phyloP scores from a whole-genome alignment of 164 flowering plant species.

The Annona cherimola region DNA sequence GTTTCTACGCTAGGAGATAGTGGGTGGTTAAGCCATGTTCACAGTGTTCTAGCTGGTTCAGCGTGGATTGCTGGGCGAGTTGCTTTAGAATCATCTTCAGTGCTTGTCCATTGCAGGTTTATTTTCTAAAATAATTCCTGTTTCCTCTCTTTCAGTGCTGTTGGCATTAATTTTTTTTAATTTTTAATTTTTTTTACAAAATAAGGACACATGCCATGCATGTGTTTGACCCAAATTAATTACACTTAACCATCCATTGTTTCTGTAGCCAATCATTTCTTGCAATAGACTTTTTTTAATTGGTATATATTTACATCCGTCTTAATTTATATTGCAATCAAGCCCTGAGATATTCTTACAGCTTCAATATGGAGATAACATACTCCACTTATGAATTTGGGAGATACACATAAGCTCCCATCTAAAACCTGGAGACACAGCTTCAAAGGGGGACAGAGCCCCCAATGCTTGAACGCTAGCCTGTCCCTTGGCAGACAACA shows the following conservation, averaged over 20 bases:
- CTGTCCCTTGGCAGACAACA: too few relatives aligned
- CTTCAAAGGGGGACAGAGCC: too few relatives aligned
- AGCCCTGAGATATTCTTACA: too few relatives aligned
- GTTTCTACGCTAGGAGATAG: conserved; percentile 96
- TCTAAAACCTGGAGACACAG: too few relatives aligned
- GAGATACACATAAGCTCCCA: too few relatives aligned
- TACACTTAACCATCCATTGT: not conserved
- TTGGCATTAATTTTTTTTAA: not conserved
- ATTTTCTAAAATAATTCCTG: not conserved
- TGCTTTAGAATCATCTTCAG: conserved; percentile 84
- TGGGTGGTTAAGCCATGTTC: conserved; percentile 97
- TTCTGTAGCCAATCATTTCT: not conserved
- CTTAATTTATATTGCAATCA: too few relatives aligned
- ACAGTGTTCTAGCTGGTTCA: conserved; percentile 89
- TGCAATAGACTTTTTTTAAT: not conserved
- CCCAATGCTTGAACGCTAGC: too few relatives aligned
- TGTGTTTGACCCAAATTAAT: not conserved
- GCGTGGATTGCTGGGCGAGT: conserved; percentile 99
- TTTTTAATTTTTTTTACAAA: too few relatives aligned
- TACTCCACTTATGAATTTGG: too few relatives aligned
- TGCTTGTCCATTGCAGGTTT: conserved; percentile 99
- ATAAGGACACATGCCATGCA: not conserved
- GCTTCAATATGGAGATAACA: too few relatives aligned
- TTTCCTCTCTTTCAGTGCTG: not conserved
- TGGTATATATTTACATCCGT: too few relatives aligned